These are phyloP conservation scores for Halenospora varia DNA, from an alignment of 495 filamentous ascomycete genomes.

Conservation along the genomic window DNA sequence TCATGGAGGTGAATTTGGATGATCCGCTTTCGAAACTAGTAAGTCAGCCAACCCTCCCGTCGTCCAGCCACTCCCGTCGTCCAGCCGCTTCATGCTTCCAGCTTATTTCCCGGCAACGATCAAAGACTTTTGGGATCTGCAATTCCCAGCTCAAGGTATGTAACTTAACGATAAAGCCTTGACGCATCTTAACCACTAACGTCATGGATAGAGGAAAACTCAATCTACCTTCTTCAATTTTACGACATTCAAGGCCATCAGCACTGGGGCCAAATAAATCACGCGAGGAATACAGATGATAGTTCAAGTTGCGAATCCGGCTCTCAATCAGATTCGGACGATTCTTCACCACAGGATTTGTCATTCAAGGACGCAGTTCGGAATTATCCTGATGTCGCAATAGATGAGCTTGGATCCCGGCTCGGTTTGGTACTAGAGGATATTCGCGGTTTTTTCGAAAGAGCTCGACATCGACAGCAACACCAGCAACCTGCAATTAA, in stretches of 20 bases:
- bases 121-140: conserved; percentile 2
- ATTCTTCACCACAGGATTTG: neutral
- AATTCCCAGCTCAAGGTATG: neutral
- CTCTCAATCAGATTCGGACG: neutral
- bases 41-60: no score
- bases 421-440: neutral
- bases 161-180: neutral
- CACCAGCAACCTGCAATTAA: neutral
- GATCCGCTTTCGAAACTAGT: no score
- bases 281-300: neutral
- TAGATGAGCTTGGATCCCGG: conserved; percentile 1
- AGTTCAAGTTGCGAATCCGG: neutral
- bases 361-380: conserved; percentile 1
- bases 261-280: neutral
- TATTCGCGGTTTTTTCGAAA: neutral
- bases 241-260: conserved; percentile 3
- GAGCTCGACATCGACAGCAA: neutral
- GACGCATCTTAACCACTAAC: neutral
- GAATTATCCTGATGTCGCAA: neutral
- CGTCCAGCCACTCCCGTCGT: no score
- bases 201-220: neutral
- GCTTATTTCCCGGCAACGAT: neutral
- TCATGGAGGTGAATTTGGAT: no score
- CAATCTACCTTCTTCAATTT: conserved; percentile 1
- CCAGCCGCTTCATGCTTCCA: neutral